Conservation (phyloP, 257 asterid species). For the Cordia subcordata region DNA sequence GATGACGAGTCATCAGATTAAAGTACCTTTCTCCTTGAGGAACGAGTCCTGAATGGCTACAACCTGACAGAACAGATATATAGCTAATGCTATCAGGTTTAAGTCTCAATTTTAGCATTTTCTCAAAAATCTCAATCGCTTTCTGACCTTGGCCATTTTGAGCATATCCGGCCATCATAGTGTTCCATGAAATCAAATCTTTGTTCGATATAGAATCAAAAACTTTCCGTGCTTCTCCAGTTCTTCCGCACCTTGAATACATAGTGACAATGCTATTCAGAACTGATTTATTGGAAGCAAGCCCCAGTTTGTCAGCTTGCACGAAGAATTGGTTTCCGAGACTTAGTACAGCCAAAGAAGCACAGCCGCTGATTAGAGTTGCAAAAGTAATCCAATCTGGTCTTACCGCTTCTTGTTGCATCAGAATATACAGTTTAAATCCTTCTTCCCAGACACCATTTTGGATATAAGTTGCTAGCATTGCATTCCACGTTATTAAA, state of each 20-base stretch:
- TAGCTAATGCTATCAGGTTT: slow-evolving; percentile 15
- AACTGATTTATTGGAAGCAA: slow-evolving; percentile 10
- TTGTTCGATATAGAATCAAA: slow-evolving; percentile 16
- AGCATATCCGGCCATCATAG: slow-evolving; percentile 26
- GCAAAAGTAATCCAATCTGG: slow-evolving; percentile 13
- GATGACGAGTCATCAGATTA: slow-evolving; percentile 13
- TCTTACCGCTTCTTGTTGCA: slow-evolving; percentile 10
- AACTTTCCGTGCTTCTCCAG: slow-evolving; percentile 7
- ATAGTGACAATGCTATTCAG: slow-evolving; percentile 18
- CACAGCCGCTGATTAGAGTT: slow-evolving; percentile 7
- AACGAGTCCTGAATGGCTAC: slow-evolving; percentile 25
- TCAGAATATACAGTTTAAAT: slow-evolving; percentile 6
- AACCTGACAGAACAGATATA: slow-evolving; percentile 19
- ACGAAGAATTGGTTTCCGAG: slow-evolving; percentile 14
- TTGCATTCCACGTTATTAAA: slow-evolving; percentile 16
- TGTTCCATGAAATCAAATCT: slow-evolving; percentile 25
- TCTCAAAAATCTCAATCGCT: slow-evolving; percentile 18
- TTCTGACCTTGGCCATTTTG: slow-evolving; percentile 18
- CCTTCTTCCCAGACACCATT: slow-evolving; percentile 17
- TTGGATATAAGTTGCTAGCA: slow-evolving; percentile 15
- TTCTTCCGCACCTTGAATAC: slow-evolving; percentile 28
- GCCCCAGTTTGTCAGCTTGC: slow-evolving; percentile 1
- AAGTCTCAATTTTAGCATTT: slow-evolving; percentile 12
- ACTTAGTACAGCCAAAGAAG: slow-evolving; percentile 12
- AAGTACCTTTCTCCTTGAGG: slow-evolving; percentile 17